Evolutionary conservation across 2,329 filamentous ascomycete genomes (phyloP).

Genomic region (Hortaea werneckii): DNA sequence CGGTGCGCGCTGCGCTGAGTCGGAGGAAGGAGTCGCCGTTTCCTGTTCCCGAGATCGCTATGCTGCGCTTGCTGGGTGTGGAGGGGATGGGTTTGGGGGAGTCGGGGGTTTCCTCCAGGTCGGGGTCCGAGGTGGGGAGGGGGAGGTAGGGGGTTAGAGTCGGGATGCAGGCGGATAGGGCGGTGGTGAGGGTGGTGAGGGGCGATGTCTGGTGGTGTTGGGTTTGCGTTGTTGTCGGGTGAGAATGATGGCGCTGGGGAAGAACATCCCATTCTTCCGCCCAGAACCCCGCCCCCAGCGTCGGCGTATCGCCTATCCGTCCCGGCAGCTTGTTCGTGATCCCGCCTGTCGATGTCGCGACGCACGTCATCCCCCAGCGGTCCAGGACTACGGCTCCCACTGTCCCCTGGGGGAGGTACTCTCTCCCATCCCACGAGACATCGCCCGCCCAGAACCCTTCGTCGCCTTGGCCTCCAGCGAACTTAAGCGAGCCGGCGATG

Average conservation of each 20-base stretch:
- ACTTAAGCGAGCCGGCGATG: not conserved
- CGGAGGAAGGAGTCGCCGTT: constrained; percentile 85
- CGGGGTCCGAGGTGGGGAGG: not conserved
- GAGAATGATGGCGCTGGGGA: no score
- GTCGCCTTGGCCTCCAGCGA: not conserved
- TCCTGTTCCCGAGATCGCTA: constrained; percentile 61
- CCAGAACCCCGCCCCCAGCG: constrained; percentile 78
- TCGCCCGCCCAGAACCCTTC: constrained; percentile 3
- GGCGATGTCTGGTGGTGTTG: no score
- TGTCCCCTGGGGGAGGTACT: constrained; percentile 73
- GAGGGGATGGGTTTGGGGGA: not conserved
- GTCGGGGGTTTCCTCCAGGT: no score
- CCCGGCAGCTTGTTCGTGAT: constrained; percentile 84
- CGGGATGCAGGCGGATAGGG: constrained; percentile 16
- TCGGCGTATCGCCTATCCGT: constrained; percentile 76
- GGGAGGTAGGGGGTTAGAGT: constrained; percentile 10
- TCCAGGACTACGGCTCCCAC: constrained; percentile 77
- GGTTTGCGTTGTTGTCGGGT: no score
- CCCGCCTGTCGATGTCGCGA: constrained; percentile 59
- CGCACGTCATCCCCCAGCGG: constrained; percentile 60
- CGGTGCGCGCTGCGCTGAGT: constrained; percentile 58
- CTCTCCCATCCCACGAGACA: constrained; percentile 48
- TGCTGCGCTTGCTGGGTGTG: constrained; percentile 7
- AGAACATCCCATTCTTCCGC: constrained; percentile 61
- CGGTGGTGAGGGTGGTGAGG: constrained; percentile 2